Evolutionary conservation across 192 early-diverging fungal species (phyloP), one percentile per base, ranked within the genome.

Genomic region (Umbelopsis ramanniana): DNA sequence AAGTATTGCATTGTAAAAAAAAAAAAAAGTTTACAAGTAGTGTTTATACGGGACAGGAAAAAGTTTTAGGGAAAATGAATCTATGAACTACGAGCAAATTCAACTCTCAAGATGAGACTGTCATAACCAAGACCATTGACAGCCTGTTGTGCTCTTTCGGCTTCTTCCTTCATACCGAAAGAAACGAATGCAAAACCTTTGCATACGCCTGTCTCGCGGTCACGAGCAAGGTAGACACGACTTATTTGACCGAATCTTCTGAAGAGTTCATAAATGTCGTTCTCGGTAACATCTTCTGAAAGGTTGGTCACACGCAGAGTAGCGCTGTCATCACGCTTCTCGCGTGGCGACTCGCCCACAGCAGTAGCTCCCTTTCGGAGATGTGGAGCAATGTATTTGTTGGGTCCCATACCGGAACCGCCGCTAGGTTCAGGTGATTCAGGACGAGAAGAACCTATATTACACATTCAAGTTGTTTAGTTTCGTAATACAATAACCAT

Each of bases 121-220:
- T 97, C 96, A 82, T 96, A 99, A 74, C 96, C 96, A 77, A 92
- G 93, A 70, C 97, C 97, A 82, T 96, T 93, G 76, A 99, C 89
- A 74, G 89, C 89, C 70, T 87, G 85, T 74, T 95, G 87, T 48
- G 95, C 95, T 76, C 83, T 83, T 72, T 95, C 90, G 54, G 96
- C 96, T 72, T 91, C 88, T 55, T 91, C 90, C 76, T 89, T 85
- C 74, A 90, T 86, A 77, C 83, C 86, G 81, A 93, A 99, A 40
- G 89, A 93, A 38, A 99, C 93, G 79, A 97, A 99, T 26, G 96
- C 97, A 72, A 93, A 98, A 43, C 97, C 97, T 82, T 95, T 95
- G 92, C 96, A 97, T 22, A 83, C 72, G 72, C 89, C 88, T 23
- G 92, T 94, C 48, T 93, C 89, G 57, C 91, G 89, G 85, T 97